A percentile compares a stretch with the other conserved stretches of the same genome.
Evolutionary conservation across 23 red algal genomes (phyloP).

Genomic region (Agarophyton chilense): DNA sequence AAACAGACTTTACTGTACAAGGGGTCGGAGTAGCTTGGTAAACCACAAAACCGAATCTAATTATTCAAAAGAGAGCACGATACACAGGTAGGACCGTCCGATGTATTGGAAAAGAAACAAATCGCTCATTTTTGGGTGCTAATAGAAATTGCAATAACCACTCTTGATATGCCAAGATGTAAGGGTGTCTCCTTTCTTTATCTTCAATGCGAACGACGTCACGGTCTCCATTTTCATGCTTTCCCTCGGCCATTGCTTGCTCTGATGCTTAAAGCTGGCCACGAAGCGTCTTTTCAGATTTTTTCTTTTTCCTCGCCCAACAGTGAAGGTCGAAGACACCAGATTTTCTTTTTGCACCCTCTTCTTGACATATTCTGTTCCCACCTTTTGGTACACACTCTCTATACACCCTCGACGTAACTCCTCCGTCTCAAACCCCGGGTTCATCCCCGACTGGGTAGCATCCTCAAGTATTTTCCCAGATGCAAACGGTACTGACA

Average conservation of each 20-base stretch:
- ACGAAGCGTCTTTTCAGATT: background rate
- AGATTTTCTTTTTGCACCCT: background rate
- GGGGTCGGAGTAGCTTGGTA: no score
- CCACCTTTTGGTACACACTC: background rate
- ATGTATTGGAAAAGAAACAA: conserved; percentile 46
- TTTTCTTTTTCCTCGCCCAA: background rate
- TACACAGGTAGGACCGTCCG: conserved; percentile 11
- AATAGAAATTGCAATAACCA: conserved; percentile 42
- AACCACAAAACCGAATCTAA: no score
- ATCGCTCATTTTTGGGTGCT: conserved; percentile 22
- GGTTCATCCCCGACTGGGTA: no score
- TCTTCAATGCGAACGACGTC: background rate
- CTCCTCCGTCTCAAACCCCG: background rate
- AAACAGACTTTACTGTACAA: no score
- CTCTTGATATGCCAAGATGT: conserved; percentile 31
- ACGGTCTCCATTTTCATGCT: conserved; percentile 26
- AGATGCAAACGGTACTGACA: conserved; percentile 8
- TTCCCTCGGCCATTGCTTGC: background rate
- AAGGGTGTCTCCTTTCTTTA: background rate
- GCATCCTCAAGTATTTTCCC: no score
- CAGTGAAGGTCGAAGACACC: conserved; percentile 12
- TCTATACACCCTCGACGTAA: background rate
- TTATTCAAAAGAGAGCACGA: conserved; percentile 31
- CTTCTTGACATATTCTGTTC: background rate
- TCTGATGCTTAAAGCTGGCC: conserved; percentile 5